phyloP scores from a whole-genome alignment of 257 asterid species.

The Fraxinus anomala region DNA sequence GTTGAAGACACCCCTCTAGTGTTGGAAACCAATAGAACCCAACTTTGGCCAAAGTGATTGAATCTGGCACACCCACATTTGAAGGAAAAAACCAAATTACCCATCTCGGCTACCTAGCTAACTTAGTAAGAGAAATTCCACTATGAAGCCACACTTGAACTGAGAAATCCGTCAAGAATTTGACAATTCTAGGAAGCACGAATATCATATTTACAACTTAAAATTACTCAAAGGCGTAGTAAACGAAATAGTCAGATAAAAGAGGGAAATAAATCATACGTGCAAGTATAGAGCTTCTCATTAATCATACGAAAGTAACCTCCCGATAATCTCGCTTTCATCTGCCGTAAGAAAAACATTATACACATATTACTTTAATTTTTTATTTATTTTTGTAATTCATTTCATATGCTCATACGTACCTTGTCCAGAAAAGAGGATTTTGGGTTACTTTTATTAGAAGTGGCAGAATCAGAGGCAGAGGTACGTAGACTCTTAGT shows the following conservation, averaged over 20 bases:
- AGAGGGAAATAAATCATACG: slow-evolving; percentile 35
- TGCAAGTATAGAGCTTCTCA: slow-evolving; percentile 95
- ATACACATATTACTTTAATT: neutral
- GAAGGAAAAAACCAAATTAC: no score
- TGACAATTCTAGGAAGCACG: neutral
- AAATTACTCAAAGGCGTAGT: neutral
- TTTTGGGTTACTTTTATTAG: slow-evolving; percentile 43
- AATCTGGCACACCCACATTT: neutral
- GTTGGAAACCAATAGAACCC: neutral
- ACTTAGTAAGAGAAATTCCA: neutral
- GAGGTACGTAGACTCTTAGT: slow-evolving; percentile 14
- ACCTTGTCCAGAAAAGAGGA: slow-evolving; percentile 77
- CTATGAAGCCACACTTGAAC: neutral
- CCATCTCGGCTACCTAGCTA: neutral
- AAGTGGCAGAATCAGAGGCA: slow-evolving; percentile 25
- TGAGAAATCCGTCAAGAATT: neutral
- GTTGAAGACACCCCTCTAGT: neutral
- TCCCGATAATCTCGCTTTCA: slow-evolving; percentile 85
- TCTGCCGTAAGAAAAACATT: slow-evolving; percentile 38
- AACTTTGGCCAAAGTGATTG: neutral
- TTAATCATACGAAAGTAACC: slow-evolving; percentile 93
- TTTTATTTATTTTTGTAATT: neutral
- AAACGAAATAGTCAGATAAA: neutral
- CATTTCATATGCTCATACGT: neutral
- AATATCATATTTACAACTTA: neutral